phyloP scores from a whole-genome alignment of 1,139 yeast genomes.

The Entelexis paramagnoliae region DNA sequence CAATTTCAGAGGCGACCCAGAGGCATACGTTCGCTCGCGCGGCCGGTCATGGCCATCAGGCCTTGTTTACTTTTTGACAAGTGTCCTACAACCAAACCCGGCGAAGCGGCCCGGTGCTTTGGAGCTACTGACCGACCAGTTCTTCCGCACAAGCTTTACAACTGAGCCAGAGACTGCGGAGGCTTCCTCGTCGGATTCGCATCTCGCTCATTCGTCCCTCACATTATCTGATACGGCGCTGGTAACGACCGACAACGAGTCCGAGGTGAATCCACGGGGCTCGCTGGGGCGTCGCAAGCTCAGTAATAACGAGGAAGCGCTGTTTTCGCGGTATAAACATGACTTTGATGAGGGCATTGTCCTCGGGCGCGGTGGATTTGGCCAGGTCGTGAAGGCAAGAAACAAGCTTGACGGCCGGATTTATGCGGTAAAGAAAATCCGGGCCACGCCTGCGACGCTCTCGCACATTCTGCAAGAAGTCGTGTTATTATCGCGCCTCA shows the following conservation, averaged over 20 bases:
- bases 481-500: constrained; percentile 76
- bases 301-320: constrained; percentile 16
- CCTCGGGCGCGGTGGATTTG: constrained; percentile 94
- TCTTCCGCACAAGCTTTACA: constrained; percentile 45
- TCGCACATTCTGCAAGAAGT: constrained; percentile 83
- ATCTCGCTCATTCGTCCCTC: neutral
- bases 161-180: neutral
- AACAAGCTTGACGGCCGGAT: constrained; percentile 87
- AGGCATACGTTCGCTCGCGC: constrained; percentile 43
- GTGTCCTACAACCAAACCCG: constrained; percentile 55
- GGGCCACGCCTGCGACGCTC: constrained; percentile 68
- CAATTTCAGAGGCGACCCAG: constrained; percentile 49
- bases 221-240: neutral
- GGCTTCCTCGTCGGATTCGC: neutral
- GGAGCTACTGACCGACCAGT: constrained; percentile 73
- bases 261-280: neutral
- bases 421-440: constrained; percentile 86
- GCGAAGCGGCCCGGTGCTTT: constrained; percentile 71
- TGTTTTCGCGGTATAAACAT: constrained; percentile 51
- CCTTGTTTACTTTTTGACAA: constrained; percentile 39
- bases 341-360: constrained; percentile 92
- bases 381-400: constrained; percentile 92
- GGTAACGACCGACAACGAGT: neutral
- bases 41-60: constrained; percentile 37
- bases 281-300: constrained; percentile 8